These are phyloP conservation scores for Physaria fendleri DNA, from an alignment of 345 rosid species.

Conservation along the genomic window DNA sequence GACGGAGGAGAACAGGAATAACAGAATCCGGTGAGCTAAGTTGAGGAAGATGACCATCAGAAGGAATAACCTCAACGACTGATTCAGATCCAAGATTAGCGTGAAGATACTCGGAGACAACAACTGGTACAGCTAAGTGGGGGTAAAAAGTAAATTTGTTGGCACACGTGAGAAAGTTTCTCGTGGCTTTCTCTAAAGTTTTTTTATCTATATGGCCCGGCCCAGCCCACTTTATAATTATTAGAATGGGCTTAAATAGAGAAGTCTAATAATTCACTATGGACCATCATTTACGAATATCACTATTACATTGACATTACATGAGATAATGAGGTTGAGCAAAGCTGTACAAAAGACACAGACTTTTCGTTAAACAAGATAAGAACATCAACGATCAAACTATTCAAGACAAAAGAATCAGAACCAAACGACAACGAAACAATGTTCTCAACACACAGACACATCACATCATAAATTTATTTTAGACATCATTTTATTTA, in stretches of 20 bases:
- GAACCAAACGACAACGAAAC: slow-evolving; percentile 17
- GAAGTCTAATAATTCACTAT: slow-evolving; percentile 14
- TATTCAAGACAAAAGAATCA: neutral
- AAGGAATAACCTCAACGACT: slow-evolving; percentile 67
- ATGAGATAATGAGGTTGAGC: slow-evolving; percentile 8
- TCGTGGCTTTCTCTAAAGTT: too few relatives aligned
- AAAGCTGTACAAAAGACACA: slow-evolving; percentile 17
- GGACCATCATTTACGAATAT: slow-evolving; percentile 10
- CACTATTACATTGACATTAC: slow-evolving; percentile 2
- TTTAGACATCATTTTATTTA: neutral
- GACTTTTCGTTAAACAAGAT: slow-evolving; percentile 11
- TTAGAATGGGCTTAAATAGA: too few relatives aligned
- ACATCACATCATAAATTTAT: slow-evolving; percentile 8
- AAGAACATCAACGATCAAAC: slow-evolving; percentile 5
- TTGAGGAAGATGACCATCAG: slow-evolving; percentile 94
- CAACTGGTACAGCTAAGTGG: slow-evolving; percentile 86
- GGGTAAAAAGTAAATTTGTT: too few relatives aligned
- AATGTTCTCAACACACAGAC: slow-evolving; percentile 9
- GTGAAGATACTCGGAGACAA: slow-evolving; percentile 70
- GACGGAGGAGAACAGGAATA: slow-evolving; percentile 71
- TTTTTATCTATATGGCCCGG: too few relatives aligned
- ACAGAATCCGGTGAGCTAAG: slow-evolving; percentile 83
- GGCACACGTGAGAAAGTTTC: too few relatives aligned
- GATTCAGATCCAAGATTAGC: slow-evolving; percentile 57
- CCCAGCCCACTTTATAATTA: too few relatives aligned